A percentile compares a stretch with the other conserved stretches of the same genome.
Evolutionary conservation across 1,139 yeast species (phyloP).

Genomic region (Pichia sp.): DNA sequence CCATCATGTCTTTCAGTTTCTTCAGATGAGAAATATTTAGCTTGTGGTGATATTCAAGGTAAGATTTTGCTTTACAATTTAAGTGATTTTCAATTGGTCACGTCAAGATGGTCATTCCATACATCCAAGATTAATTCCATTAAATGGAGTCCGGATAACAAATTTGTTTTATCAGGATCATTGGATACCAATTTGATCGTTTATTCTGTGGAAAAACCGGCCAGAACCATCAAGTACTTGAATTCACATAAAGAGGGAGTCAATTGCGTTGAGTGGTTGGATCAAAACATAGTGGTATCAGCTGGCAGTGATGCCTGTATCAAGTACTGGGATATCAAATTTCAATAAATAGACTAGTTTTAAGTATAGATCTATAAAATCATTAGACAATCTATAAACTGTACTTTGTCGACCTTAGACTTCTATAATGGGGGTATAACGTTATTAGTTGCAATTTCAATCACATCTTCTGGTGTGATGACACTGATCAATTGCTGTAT

Average conservation of each 20-base stretch:
- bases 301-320: conserved; percentile 80
- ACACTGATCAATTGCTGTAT: conserved; percentile 32
- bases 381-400: neutral
- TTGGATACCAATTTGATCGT: conserved; percentile 75
- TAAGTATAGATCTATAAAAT: neutral
- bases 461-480: conserved; percentile 37
- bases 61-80: conserved; percentile 66
- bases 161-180: conserved; percentile 69
- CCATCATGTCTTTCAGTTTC: conserved; percentile 33
- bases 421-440: conserved; percentile 38
- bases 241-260: conserved; percentile 91
- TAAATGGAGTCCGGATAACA: conserved; percentile 70
- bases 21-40: conserved; percentile 59
- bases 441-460: conserved; percentile 38
- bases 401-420: neutral
- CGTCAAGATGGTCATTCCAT: conserved; percentile 95
- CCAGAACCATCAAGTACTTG: conserved; percentile 61
- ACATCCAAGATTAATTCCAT: conserved; percentile 73
- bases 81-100: conserved; percentile 48
- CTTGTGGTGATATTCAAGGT: conserved; percentile 84
- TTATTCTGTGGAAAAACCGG: conserved; percentile 72
- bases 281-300: conserved; percentile 40
- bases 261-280: conserved; percentile 62
- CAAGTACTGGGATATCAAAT: conserved; percentile 56
- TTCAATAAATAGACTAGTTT: neutral